phyloP scores from a whole-genome alignment of 202 grass and related monocot genomes.

The Zoysia matrella region DNA sequence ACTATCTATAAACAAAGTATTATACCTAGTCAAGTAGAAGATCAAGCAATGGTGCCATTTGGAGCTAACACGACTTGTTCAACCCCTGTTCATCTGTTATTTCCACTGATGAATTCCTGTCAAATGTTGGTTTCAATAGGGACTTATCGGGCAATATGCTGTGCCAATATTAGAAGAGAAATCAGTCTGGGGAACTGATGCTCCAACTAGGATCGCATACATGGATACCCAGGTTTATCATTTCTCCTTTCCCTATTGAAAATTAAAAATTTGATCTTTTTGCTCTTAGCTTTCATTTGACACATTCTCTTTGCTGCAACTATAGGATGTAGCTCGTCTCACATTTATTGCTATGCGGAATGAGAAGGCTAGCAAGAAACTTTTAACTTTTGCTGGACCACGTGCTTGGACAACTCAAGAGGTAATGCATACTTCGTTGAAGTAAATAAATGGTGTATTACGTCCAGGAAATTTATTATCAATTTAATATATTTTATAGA shows the following conservation, averaged over 20 bases:
- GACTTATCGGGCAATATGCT: slow-evolving; percentile 98
- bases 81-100: neutral
- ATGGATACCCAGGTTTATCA: slow-evolving; percentile 94
- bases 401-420: slow-evolving; percentile 98
- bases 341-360: slow-evolving; percentile 94
- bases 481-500: slow-evolving; percentile 12
- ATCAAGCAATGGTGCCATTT: neutral
- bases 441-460: slow-evolving; percentile 27
- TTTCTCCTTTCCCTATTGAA: slow-evolving; percentile 23
- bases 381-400: slow-evolving; percentile 90
- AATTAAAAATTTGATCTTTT: neutral
- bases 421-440: slow-evolving; percentile 43
- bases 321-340: slow-evolving; percentile 84
- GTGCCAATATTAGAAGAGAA: slow-evolving; percentile 98
- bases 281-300: slow-evolving; percentile 35
- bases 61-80: slow-evolving; percentile 1
- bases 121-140: slow-evolving; percentile 52
- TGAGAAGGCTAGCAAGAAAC: slow-evolving; percentile 76
- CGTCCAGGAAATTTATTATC: too few relatives aligned
- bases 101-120: slow-evolving; percentile 31
- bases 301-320: slow-evolving; percentile 31
- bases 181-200: slow-evolving; percentile 98
- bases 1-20: slow-evolving; percentile 9
- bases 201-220: slow-evolving; percentile 92
- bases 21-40: slow-evolving; percentile 14